Evolutionary conservation across 2,329 filamentous ascomycete genomes (phyloP).

Genomic region (Zopfia rhizophila): DNA sequence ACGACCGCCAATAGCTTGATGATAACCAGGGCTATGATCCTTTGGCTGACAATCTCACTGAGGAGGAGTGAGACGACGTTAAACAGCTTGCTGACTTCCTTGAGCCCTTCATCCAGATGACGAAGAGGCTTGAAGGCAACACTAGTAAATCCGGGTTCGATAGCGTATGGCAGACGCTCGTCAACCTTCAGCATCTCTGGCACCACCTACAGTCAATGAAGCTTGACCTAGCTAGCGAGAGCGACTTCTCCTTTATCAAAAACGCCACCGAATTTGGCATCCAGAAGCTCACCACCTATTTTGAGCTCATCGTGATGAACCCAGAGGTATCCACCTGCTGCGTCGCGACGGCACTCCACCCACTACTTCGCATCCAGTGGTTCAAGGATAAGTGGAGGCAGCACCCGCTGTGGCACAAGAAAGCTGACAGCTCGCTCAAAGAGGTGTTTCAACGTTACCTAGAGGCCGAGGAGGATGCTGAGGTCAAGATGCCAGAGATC

Average conservation of each 20-base stretch:
- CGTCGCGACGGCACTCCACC: constrained; percentile 16
- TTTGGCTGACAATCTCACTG: constrained; percentile 6
- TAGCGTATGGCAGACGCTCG: constrained; percentile 17
- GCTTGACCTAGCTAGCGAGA: too few species aligned
- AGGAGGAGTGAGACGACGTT: constrained; percentile 15
- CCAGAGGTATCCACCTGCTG: constrained; percentile 5
- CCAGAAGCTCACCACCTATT: constrained; percentile 19
- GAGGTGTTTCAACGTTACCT: constrained; percentile 11
- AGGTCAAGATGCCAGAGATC: background rate
- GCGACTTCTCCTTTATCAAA: too few species aligned
- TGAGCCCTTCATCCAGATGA: constrained; percentile 8
- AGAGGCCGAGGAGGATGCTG: background rate
- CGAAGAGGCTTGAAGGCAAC: constrained; percentile 11
- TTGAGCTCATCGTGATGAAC: constrained; percentile 12
- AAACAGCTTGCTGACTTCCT: constrained; percentile 12
- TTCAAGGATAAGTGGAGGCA: constrained; percentile 13
- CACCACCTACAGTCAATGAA: too few species aligned
- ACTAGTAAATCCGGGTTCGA: constrained; percentile 14
- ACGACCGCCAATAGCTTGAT: too few species aligned
- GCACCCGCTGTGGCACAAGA: constrained; percentile 3
- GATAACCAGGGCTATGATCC: too few species aligned
- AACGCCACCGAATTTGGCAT: constrained; percentile 4
- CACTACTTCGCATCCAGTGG: constrained; percentile 14
- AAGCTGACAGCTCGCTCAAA: constrained; percentile 6
- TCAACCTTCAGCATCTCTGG: constrained; percentile 15